These are phyloP conservation scores for Naematelia aurantialba DNA, from an alignment of 768 basidiomycete genomes.

Conservation along the genomic window DNA sequence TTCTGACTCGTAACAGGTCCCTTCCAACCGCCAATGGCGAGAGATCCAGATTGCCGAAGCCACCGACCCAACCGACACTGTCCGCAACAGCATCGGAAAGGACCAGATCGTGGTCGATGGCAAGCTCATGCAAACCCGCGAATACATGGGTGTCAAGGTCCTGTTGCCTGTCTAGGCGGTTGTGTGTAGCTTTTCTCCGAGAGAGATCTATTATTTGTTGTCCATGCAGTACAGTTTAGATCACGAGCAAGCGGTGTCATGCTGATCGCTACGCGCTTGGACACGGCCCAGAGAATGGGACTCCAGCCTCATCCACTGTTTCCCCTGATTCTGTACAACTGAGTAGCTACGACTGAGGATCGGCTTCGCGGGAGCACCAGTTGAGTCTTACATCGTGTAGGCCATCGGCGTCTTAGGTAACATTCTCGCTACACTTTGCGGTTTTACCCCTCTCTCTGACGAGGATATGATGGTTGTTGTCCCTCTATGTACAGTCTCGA, in stretches of 20 bases:
- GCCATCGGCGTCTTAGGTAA: too few relatives aligned
- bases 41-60: slow-evolving; percentile 43
- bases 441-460: too few relatives aligned
- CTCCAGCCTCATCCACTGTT: slow-evolving; percentile 33
- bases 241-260: slow-evolving; percentile 34
- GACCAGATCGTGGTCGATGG: slow-evolving; percentile 37
- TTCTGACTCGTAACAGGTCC: slow-evolving; percentile 10
- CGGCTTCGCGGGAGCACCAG: slow-evolving; percentile 39
- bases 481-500: too few relatives aligned
- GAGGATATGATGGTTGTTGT: too few relatives aligned
- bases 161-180: slow-evolving; percentile 39
- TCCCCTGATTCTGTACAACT: slow-evolving; percentile 25
- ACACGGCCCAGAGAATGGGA: slow-evolving; percentile 46
- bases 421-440: too few relatives aligned
- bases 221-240: too few relatives aligned
- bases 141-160: slow-evolving; percentile 45
- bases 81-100: slow-evolving; percentile 36
- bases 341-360: slow-evolving; percentile 37
- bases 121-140: slow-evolving; percentile 33
- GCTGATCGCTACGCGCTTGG: slow-evolving; percentile 40
- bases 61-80: slow-evolving; percentile 39
- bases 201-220: too few relatives aligned
- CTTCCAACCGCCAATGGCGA: slow-evolving; percentile 44
- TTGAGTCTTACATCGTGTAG: slow-evolving; percentile 32
- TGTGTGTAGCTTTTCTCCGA: too few relatives aligned